Evolutionary conservation across 495 filamentous ascomycete genomes (phyloP).

Genomic region (Hypoxylon perforatum): DNA sequence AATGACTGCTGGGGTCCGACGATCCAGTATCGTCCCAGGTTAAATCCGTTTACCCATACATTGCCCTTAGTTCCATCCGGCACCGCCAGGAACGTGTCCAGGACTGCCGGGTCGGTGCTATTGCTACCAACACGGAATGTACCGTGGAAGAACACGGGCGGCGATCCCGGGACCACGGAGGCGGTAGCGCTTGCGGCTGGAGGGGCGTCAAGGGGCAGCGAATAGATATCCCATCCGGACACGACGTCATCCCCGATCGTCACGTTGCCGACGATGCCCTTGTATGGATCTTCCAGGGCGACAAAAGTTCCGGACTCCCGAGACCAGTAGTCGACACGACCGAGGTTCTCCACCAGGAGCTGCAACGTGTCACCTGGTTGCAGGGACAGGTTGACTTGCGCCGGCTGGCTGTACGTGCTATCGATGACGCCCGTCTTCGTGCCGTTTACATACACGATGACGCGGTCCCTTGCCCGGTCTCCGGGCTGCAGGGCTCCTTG

Average conservation of each 20-base stretch:
- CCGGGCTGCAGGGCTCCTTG: constrained; percentile 50
- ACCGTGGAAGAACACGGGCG: constrained; percentile 56
- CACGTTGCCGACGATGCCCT: constrained; percentile 59
- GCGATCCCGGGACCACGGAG: constrained; percentile 16
- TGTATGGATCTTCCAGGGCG: constrained; percentile 54
- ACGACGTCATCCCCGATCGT: constrained; percentile 48
- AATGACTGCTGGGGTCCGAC: constrained; percentile 62
- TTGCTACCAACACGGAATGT: constrained; percentile 42
- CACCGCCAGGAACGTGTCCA: constrained; percentile 57
- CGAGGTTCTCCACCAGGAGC: constrained; percentile 60
- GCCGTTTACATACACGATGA: constrained; percentile 59
- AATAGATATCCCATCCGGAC: constrained; percentile 53
- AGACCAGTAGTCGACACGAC: constrained; percentile 57
- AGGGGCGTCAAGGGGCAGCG: constrained; percentile 46
- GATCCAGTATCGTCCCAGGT: constrained; percentile 60
- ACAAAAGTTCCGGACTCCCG: constrained; percentile 45
- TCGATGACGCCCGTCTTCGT: constrained; percentile 55
- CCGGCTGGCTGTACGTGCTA: constrained; percentile 52
- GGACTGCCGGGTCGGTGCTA: constrained; percentile 28
- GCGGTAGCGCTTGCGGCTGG: constrained; percentile 4
- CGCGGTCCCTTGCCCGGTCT: constrained; percentile 54
- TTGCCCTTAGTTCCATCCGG: constrained; percentile 56
- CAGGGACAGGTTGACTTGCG: constrained; percentile 46
- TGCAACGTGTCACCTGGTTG: constrained; percentile 52
- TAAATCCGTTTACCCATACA: constrained; percentile 60